Conservation (phyloP, 345 rosid species). For the Sisymbrium altissimum region DNA sequence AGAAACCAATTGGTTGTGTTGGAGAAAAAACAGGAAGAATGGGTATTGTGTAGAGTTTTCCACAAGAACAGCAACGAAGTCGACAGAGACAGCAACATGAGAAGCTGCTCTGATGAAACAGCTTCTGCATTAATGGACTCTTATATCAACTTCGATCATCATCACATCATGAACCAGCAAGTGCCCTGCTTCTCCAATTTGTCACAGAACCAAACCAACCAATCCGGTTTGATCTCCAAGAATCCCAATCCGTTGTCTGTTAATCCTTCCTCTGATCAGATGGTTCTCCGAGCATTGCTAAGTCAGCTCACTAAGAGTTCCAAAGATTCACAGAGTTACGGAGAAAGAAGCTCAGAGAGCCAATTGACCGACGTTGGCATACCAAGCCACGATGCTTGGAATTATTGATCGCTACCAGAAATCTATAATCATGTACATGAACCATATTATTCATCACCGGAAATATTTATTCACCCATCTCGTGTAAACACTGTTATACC, state of each 20-base stretch:
- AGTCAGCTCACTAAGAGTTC: slow-evolving; percentile 17
- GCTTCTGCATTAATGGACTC: slow-evolving; percentile 52
- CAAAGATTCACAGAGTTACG: neutral
- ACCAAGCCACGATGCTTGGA: slow-evolving; percentile 8
- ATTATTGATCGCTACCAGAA: slow-evolving; percentile 4
- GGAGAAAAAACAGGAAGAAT: slow-evolving; percentile 55
- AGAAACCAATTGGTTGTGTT: neutral
- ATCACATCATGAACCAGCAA: slow-evolving; percentile 37
- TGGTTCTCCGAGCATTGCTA: slow-evolving; percentile 22
- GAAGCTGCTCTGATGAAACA: slow-evolving; percentile 43
- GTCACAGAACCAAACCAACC: slow-evolving; percentile 38
- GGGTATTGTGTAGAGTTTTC: slow-evolving; percentile 80
- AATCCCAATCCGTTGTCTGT: neutral
- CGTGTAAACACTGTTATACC: neutral
- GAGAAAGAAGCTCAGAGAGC: slow-evolving; percentile 22
- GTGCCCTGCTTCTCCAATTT: slow-evolving; percentile 93
- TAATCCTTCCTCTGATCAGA: slow-evolving; percentile 24
- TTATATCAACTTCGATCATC: slow-evolving; percentile 47
- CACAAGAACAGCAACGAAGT: slow-evolving; percentile 47
- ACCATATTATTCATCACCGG: neutral
- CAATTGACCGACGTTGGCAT: slow-evolving; percentile 19
- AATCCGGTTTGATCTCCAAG: slow-evolving; percentile 13
- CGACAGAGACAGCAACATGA: slow-evolving; percentile 38
- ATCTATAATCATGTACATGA: neutral
- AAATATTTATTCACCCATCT: slow-evolving; percentile 10